Base-by-base conservation (phyloP, 495 filamentous ascomycete species). In the Lindgomyces ingoldianus region DNA sequence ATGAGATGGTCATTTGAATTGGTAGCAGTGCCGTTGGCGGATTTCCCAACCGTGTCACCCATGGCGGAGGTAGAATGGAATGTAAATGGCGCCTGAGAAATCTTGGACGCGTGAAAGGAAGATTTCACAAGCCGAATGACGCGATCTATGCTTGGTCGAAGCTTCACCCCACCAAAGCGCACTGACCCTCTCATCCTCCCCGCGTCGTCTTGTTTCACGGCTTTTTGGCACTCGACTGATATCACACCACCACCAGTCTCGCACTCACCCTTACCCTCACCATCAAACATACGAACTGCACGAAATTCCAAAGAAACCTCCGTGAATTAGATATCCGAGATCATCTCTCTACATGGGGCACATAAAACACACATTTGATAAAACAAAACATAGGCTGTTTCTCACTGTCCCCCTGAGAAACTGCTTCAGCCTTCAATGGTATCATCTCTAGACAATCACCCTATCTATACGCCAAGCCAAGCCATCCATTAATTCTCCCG, bases 1-100 rank as follows among this genome's bases (percentile, higher is more conserved):
- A 98, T 82, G 64, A 97, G 83, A 67, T 92, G 83, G 78, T 96
- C 89, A 73, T 47, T 39, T 27, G 14, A 47, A n/a, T n/a, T n/a
- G n/a, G n/a, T n/a, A n/a, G n/a, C n/a, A n/a, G n/a, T n/a, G 14
- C 44, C 44, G 44, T 47, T n/a, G 44, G 4, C 14, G 6, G 33
- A 39, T 6, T 14, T 39, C 33, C n/a, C n/a, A n/a, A n/a, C n/a
- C n/a, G n/a, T n/a, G n/a, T n/a, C n/a, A n/a, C n/a, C n/a, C n/a
- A n/a, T n/a, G n/a, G n/a, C n/a, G n/a, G n/a, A n/a, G n/a, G n/a
- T n/a, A n/a, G n/a, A n/a, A n/a, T n/a, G n/a, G n/a, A n/a, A n/a
- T n/a, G n/a, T n/a, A n/a, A n/a, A n/a, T n/a, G n/a, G n/a, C n/a
- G n/a, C n/a, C n/a, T n/a, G n/a, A n/a, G n/a, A n/a, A n/a, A n/a